phyloP scores from a whole-genome alignment of 192 early-diverging fungal species.

The Coemansia furcata region DNA sequence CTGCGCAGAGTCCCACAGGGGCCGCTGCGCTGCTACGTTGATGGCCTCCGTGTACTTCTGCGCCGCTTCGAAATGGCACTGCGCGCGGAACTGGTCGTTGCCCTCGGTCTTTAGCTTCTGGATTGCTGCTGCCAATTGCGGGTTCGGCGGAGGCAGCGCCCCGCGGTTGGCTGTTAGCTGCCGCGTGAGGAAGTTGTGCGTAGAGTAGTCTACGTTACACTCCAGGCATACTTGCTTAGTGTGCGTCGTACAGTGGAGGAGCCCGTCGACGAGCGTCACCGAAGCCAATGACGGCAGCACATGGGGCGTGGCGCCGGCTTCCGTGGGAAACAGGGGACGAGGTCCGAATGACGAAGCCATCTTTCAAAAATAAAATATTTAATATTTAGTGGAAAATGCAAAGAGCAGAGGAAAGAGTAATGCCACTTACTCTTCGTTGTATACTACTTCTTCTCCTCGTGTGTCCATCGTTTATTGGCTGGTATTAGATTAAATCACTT shows the following conservation, averaged over 20 bases:
- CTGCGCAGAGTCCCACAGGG: constrained; percentile 72
- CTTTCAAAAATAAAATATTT: background rate
- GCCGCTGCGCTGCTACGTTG: constrained; percentile 68
- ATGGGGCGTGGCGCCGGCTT: constrained; percentile 1
- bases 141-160: constrained; percentile 67
- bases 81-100: constrained; percentile 81
- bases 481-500: background rate
- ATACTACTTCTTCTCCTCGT: background rate
- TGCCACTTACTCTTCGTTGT: no score
- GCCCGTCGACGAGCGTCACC: constrained; percentile 41
- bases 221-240: constrained; percentile 60
- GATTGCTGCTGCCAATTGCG: constrained; percentile 54
- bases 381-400: background rate
- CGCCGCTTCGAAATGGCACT: constrained; percentile 82
- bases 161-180: constrained; percentile 62
- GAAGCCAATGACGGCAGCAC: constrained; percentile 10
- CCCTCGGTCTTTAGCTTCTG: constrained; percentile 71
- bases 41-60: constrained; percentile 86
- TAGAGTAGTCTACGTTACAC: constrained; percentile 61
- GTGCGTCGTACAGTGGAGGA: constrained; percentile 65
- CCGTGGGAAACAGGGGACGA: constrained; percentile 42
- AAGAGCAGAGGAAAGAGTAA: background rate
- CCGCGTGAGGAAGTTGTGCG: constrained; percentile 66
- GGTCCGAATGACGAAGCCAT: constrained; percentile 32
- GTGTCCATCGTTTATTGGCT: background rate